These are phyloP conservation scores for Stephania japonica DNA, from an alignment of 164 flowering plant genomes.

Conservation along the genomic window DNA sequence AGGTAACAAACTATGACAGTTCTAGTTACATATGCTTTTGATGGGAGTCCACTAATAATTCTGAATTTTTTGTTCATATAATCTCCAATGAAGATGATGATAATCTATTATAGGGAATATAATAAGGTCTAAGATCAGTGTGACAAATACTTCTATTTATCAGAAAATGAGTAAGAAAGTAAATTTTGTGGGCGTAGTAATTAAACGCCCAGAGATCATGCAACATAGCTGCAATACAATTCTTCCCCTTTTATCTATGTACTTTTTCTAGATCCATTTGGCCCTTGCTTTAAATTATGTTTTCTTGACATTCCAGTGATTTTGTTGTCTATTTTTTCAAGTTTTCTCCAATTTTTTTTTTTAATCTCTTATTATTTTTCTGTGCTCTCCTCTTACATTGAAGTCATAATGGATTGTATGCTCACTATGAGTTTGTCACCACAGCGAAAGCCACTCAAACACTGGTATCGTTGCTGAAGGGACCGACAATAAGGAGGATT, in stretches of 20 bases:
- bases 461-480: constrained; percentile 3
- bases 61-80: background rate
- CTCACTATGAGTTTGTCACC: constrained; percentile 8
- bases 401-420: background rate
- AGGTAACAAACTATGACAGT: background rate
- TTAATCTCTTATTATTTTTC: background rate
- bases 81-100: background rate
- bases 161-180: background rate
- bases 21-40: no score
- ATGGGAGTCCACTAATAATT: background rate
- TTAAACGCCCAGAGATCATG: background rate
- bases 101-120: background rate
- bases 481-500: constrained; percentile 14
- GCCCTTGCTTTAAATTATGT: background rate
- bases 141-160: background rate
- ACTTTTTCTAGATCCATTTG: background rate
- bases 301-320: background rate
- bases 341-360: background rate
- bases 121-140: background rate
- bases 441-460: constrained; percentile 7
- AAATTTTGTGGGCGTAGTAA: background rate
- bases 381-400: background rate
- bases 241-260: background rate
- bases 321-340: background rate
- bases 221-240: background rate